Percentiles rank a stretch among this genome's conserved stretches.
phyloP scores from a whole-genome alignment of 1,284 basidiomycete genomes.

The Chalciporus sp. region DNA sequence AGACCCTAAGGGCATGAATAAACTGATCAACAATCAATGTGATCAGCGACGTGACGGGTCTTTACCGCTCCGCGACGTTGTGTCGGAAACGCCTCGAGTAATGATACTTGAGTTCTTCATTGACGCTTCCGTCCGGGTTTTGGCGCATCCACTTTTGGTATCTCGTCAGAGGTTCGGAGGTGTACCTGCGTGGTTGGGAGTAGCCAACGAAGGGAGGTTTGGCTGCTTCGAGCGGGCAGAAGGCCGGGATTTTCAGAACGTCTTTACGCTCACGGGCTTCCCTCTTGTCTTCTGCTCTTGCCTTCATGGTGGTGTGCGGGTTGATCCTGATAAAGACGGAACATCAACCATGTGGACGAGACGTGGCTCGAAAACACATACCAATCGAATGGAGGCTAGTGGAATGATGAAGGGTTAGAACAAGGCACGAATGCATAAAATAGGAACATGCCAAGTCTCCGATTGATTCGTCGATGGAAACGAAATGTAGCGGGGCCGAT shows the following conservation, averaged over 20 bases:
- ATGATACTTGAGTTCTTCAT: constrained; percentile 44
- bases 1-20: constrained; percentile 40
- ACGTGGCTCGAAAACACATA: constrained; percentile 23
- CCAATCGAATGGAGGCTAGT: constrained; percentile 67
- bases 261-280: constrained; percentile 37
- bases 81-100: constrained; percentile 48
- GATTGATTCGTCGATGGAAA: constrained; percentile 66
- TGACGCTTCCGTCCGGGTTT: constrained; percentile 22
- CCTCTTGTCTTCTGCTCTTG: constrained; percentile 34
- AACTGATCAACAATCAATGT: constrained; percentile 2
- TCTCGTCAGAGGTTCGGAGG: constrained; percentile 48
- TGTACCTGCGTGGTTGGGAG: constrained; percentile 44
- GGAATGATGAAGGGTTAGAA: constrained; percentile 7
- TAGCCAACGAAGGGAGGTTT: constrained; percentile 46
- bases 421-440: constrained; percentile 4
- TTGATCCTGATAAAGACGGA: constrained; percentile 44
- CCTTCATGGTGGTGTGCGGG: constrained; percentile 44
- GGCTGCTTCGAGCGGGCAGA: constrained; percentile 39
- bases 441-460: constrained; percentile 57
- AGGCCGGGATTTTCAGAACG: constrained; percentile 42
- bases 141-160: constrained; percentile 60
- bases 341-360: constrained; percentile 6
- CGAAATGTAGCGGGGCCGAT: constrained; percentile 56
- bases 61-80: constrained; percentile 55
- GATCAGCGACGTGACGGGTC: background rate